Conservation (phyloP, 2,329 filamentous ascomycete genomes). For the Ilyonectria destructans region DNA sequence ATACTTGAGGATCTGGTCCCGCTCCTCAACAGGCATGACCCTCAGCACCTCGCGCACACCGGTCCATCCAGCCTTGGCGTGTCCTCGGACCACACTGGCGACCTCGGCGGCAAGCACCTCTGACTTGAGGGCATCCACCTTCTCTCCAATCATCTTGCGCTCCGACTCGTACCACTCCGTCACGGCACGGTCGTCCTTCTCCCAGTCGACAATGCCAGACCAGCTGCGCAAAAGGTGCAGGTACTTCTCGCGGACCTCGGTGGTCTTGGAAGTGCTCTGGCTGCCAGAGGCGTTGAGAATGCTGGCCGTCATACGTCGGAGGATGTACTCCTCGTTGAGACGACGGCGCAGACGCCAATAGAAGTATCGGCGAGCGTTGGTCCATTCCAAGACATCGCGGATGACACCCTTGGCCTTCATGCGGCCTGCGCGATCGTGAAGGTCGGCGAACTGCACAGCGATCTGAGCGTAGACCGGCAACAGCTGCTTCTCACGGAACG, state of each 20-base stretch:
- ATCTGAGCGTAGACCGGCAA: conserved; percentile 96
- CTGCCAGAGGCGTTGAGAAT: conserved; percentile 51
- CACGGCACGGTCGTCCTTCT: conserved; percentile 85
- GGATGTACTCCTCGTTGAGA: conserved; percentile 96
- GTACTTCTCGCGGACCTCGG: conserved; percentile 75
- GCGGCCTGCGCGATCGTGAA: conserved; percentile 96
- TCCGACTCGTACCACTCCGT: conserved; percentile 98
- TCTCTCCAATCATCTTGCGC: conserved; percentile 84
- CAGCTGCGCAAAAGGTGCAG: conserved; percentile 86
- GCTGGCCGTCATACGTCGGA: conserved; percentile 84
- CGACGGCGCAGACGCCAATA: conserved; percentile 99
- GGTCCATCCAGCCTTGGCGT: conserved; percentile 81
- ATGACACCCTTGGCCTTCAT: conserved; percentile 99
- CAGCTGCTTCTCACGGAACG: conserved; percentile 87
- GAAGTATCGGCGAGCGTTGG: conserved; percentile 95
- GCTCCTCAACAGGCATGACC: conserved; percentile 90
- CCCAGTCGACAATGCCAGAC: conserved; percentile 84
- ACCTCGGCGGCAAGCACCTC: conserved; percentile 73
- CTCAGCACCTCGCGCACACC: conserved; percentile 89
- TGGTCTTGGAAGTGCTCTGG: conserved; percentile 59
- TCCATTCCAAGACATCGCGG: conserved; percentile 87
- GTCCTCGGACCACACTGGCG: conserved; percentile 61
- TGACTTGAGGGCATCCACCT: conserved; percentile 87
- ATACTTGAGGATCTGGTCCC: conserved; percentile 83
- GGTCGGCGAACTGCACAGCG: conserved; percentile 95